Base-by-base conservation (phyloP, 1,139 yeast genomes). In the Schwanniomyces etchellsii region DNA sequence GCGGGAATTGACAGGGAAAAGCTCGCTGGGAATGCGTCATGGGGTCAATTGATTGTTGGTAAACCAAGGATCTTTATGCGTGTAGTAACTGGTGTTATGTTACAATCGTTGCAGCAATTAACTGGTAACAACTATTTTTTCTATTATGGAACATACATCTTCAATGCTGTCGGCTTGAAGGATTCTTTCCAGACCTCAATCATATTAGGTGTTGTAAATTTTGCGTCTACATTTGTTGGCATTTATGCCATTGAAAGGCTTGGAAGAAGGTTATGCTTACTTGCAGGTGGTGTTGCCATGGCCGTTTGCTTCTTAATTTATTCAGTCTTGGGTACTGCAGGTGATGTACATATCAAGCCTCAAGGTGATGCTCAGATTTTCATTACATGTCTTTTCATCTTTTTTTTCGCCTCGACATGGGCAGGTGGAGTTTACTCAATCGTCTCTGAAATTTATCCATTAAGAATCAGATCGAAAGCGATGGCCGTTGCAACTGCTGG, bases 331-430 rank as follows among this genome's bases (percentile, higher is more conserved):
- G 82, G 83, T 38, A 63, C 78, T 3, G 74, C 73, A 28, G 55
- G 57, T 39, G 55, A 52, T 14, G 51, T 53, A 22, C 47, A 57
- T 27, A 36, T 39, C 14, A 47, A 48, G 20, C 43, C 77, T 30
- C 75, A 82, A 26, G 89, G 89, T 54, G 63, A 77, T 55, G 82
- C 80, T 35, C 63, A 73, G 83, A 81, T 85, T 54, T 77, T 81
- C 47, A 73, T 84, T 45, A 74, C 88, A 14, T 82, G 91, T 55
- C 52, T 81, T 38, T 85, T 77, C 60, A 82, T 85, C 37, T 80
- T 81, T 71, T 79, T 73, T 60, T 85, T 84, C 52, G 91, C 94
- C 13, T 71, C 81, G 24, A 77, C 93, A 5, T 84, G 94, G 93
- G 94, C 88, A 37, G 89, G 93, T 44, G 74, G 78, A 45, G 81